These are phyloP conservation scores for Centrapalus pauciflorus DNA, from an alignment of 129 eudicot genomes.

Conservation along the genomic window DNA sequence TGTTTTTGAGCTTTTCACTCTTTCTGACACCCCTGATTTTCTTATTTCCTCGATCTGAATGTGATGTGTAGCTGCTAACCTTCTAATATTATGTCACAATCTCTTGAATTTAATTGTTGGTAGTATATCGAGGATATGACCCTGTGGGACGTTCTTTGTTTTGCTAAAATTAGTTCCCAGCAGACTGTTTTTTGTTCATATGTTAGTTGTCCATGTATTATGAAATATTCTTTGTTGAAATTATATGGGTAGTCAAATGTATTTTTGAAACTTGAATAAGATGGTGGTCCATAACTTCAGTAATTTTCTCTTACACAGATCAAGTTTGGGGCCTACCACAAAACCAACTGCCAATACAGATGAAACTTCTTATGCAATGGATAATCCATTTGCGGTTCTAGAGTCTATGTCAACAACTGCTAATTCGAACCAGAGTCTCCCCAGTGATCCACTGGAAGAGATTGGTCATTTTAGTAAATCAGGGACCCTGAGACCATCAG, in stretches of 20 bases:
- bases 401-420: slow-evolving; percentile 43
- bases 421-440: slow-evolving; percentile 31
- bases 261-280: neutral
- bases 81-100: neutral
- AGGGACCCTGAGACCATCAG: slow-evolving; percentile 38
- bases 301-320: slow-evolving; percentile 37
- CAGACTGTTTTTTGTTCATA: neutral
- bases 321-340: slow-evolving; percentile 28
- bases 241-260: neutral
- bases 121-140: neutral
- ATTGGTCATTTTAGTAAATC: slow-evolving; percentile 43
- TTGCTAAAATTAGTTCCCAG: neutral
- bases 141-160: neutral
- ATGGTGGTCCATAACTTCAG: slow-evolving; percentile 3
- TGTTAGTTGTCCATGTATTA: neutral
- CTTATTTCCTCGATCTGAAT: neutral
- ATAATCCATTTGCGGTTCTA: slow-evolving; percentile 57
- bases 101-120: neutral
- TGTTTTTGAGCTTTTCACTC: neutral
- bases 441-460: slow-evolving; percentile 58
- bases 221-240: neutral
- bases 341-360: slow-evolving; percentile 34
- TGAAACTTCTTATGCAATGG: slow-evolving; percentile 29
- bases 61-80: neutral
- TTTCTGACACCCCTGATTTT: neutral